A percentile compares a stretch with the other conserved stretches of the same genome.
Conservation (phyloP, 2,329 filamentous ascomycete species). For the Paecilomyces niveus region DNA sequence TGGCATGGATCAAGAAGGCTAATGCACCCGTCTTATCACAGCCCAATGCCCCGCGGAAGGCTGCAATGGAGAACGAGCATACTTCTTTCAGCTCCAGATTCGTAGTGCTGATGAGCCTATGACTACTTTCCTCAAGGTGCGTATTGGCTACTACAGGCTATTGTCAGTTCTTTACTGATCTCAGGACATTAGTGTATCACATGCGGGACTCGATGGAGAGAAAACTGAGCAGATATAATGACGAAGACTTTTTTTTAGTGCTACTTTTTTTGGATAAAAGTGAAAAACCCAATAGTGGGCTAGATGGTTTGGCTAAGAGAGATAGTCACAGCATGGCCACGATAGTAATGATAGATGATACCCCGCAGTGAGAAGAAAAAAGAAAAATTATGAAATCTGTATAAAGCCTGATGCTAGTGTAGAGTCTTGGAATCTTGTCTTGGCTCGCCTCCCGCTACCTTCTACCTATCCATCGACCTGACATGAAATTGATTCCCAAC, state of each 20-base stretch:
- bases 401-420: background rate
- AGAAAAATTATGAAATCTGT: slow-evolving; percentile 2
- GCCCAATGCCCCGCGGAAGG: slow-evolving; percentile 75
- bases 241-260: background rate
- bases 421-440: background rate
- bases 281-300: background rate
- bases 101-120: slow-evolving; percentile 97
- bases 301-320: background rate
- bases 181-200: slow-evolving; percentile 32
- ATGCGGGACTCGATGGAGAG: slow-evolving; percentile 42
- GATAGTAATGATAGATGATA: background rate
- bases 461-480: background rate
- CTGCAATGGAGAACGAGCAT: slow-evolving; percentile 78
- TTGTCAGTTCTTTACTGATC: background rate
- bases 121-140: slow-evolving; percentile 88
- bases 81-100: slow-evolving; percentile 96
- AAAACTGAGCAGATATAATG: slow-evolving; percentile 29
- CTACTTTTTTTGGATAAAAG: background rate
- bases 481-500: background rate
- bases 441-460: background rate
- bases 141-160: slow-evolving; percentile 13
- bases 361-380: background rate
- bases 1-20: slow-evolving; percentile 3
- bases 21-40: slow-evolving; percentile 19
- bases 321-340: background rate